Evolutionary conservation across 2,329 filamentous ascomycete species (phyloP), one percentile per base, ranked within the genome.

Genomic region (Beauveria asiatica): DNA sequence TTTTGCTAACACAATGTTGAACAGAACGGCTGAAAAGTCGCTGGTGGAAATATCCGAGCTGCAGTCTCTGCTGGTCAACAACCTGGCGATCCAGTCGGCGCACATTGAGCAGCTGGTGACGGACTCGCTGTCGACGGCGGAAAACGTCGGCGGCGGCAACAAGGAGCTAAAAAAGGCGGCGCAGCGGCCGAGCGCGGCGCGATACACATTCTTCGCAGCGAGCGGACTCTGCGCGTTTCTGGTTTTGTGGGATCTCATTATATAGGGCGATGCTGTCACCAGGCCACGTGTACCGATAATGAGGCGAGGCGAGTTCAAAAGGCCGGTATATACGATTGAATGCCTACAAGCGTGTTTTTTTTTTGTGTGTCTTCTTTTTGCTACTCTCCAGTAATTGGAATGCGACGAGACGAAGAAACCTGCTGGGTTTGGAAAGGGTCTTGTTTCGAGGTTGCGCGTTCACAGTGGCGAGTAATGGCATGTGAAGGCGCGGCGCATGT

Each of bases 1-100:
- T 9, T 17, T 56, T 23, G 42, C 52, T 50, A 60, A 49, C 23
- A 19, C 37, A 55, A 30, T 62, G 41, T 46, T 48, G 21, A 37
- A 62, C 68, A 96, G 90, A 69, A 89, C 88, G 27, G 92, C 92
- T 0, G 92, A 99, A 72, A 90, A 89, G 71, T 96, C 92, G 1
- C 81, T 99, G 6, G 74, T 96, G 3, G 94, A 99, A 72, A 97
- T 99, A 64, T 89, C 91, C 8, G 92, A 96, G 70, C 79, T 99
- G 56, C 94, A 99, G 72, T 90, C 89, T 59, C 86, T 93, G 58
- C 86, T 99, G 13, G 90, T 94, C 45, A 85, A 84, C 67, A 96
- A 97, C 70, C 82, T 99, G 23, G 83, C 87, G 44, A 87, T 88
- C 16, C 94, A 99, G 70, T 88, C 90, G 59, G 91, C 90, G 60